These are phyloP conservation scores for Triticum aestivum DNA, from an alignment of 176 grass and related monocot species.

Conservation along the genomic window DNA sequence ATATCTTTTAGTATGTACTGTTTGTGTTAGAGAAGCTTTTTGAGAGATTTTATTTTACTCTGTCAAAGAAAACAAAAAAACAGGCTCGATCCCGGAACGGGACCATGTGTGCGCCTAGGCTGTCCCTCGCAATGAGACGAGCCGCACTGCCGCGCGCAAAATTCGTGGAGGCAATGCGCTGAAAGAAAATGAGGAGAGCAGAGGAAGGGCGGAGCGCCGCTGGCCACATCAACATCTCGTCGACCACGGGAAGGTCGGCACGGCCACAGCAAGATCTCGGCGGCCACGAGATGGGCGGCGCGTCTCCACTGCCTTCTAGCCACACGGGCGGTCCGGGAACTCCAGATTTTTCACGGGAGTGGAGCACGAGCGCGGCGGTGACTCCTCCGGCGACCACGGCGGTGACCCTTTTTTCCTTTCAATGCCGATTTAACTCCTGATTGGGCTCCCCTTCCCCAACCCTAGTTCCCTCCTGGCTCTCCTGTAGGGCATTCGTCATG, in stretches of 20 bases:
- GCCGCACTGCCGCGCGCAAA: too few relatives aligned
- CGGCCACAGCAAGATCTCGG: not conserved
- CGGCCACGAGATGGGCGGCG: not conserved
- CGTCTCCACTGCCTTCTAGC: not conserved
- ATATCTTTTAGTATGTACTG: too few relatives aligned
- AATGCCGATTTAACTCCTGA: not conserved
- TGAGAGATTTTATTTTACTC: too few relatives aligned
- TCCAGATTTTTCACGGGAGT: not conserved
- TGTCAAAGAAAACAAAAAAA: too few relatives aligned
- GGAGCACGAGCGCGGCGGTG: not conserved
- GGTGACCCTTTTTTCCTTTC: not conserved
- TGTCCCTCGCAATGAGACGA: too few relatives aligned
- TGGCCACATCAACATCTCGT: too few relatives aligned
- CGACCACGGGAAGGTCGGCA: not conserved
- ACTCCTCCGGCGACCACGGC: not conserved
- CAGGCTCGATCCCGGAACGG: too few relatives aligned
- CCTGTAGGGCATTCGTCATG: not conserved
- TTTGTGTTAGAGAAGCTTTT: too few relatives aligned
- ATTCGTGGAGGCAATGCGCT: too few relatives aligned
- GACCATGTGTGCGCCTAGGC: too few relatives aligned
- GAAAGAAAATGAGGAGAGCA: too few relatives aligned
- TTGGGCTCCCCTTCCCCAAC: not conserved
- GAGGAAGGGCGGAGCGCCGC: too few relatives aligned
- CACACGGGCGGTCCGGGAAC: not conserved
- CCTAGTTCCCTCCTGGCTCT: not conserved